Evolutionary conservation across 78 protist genomes (phyloP).

Genomic region (Polysphondylium violaceum): DNA sequence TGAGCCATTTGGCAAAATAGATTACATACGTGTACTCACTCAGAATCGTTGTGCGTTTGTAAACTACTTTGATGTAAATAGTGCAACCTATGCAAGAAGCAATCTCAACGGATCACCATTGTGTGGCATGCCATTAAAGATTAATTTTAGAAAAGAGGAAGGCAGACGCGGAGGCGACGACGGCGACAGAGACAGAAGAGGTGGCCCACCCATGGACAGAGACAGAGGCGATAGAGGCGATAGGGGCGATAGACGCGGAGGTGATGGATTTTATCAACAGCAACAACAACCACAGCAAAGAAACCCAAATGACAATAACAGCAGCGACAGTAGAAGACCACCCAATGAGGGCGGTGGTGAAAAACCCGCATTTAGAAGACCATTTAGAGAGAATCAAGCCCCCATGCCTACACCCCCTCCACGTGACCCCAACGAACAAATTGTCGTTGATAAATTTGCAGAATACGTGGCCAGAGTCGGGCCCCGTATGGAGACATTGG

Average conservation of each 20-base stretch:
- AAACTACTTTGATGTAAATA: slow-evolving; percentile 25
- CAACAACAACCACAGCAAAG: no score
- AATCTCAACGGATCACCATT: slow-evolving; percentile 39
- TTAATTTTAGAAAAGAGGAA: slow-evolving; percentile 63
- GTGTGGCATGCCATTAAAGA: slow-evolving; percentile 29
- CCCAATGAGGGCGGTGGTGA: neutral
- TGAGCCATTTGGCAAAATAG: slow-evolving; percentile 55
- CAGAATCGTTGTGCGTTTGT: slow-evolving; percentile 79
- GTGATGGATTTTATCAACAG: neutral
- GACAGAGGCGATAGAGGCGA: neutral
- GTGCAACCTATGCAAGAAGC: slow-evolving; percentile 38
- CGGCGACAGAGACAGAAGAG: neutral
- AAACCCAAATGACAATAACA: neutral
- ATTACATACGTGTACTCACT: slow-evolving; percentile 40
- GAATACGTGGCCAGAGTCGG: slow-evolving; percentile 58
- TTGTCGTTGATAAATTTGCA: slow-evolving; percentile 61
- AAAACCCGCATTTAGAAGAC: neutral
- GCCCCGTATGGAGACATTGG: slow-evolving; percentile 66
- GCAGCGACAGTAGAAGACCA: neutral
- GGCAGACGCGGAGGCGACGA: neutral
- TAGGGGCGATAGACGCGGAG: slow-evolving; percentile 25
- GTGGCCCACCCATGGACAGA: neutral
- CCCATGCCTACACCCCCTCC: slow-evolving; percentile 75
- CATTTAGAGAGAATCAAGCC: neutral
- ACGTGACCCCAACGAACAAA: slow-evolving; percentile 22